Conservation (phyloP, 2,329 filamentous ascomycete genomes). For the Verticillium zaregamsianum region DNA sequence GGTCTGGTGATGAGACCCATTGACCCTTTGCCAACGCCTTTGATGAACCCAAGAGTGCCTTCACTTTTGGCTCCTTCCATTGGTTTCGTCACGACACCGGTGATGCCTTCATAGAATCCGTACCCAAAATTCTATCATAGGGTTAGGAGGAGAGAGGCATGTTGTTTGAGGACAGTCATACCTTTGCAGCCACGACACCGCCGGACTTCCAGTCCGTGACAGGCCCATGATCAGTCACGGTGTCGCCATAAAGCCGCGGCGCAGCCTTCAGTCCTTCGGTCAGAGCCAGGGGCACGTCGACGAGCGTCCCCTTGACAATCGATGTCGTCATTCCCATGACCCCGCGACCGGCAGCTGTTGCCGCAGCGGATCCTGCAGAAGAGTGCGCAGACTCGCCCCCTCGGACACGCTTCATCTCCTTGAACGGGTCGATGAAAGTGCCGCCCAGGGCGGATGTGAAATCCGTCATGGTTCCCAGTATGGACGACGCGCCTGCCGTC, state of each 20-base stretch:
- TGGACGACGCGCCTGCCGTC: constrained; percentile 17
- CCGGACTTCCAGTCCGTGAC: constrained; percentile 29
- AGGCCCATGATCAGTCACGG: constrained; percentile 23
- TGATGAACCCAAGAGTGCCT: constrained; percentile 24
- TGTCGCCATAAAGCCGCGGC: constrained; percentile 30
- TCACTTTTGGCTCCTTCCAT: constrained; percentile 23
- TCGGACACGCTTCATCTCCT: constrained; percentile 5
- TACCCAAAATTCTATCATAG: constrained; percentile 9
- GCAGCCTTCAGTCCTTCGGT: constrained; percentile 28
- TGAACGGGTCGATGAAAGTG: constrained; percentile 14
- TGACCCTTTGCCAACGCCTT: constrained; percentile 27
- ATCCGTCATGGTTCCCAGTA: constrained; percentile 6
- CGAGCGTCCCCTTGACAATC: constrained; percentile 24
- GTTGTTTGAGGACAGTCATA: not conserved
- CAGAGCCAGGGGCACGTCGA: constrained; percentile 30
- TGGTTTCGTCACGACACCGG: constrained; percentile 24
- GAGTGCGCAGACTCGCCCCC: not conserved
- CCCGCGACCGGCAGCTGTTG: constrained; percentile 5
- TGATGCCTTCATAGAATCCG: constrained; percentile 25
- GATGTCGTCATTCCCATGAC: constrained; percentile 16
- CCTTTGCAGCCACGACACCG: constrained; percentile 22
- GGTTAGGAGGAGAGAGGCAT: no score
- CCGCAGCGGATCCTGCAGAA: constrained; percentile 3
- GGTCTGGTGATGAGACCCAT: constrained; percentile 17
- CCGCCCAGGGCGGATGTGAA: constrained; percentile 10